Evolutionary conservation across 2,329 filamentous ascomycete species (phyloP), one percentile per base, ranked within the genome.

Genomic region (Fusarium xylarioides): DNA sequence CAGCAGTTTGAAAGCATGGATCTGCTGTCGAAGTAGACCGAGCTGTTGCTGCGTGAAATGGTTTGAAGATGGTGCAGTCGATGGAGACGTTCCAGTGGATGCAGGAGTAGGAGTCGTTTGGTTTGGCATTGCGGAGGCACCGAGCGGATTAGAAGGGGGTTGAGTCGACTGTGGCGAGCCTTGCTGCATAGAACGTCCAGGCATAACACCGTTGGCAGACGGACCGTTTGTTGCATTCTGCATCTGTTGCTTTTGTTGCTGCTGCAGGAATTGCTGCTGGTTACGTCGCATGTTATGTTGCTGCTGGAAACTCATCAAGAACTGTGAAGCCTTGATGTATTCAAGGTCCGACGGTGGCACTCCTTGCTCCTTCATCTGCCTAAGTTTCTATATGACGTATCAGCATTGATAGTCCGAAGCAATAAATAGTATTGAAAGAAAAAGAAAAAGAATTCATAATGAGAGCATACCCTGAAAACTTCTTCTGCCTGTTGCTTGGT

Each of bases 1-100:
- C 8, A 99, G 86, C 74, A 95, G 88, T 82, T 97, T 97, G 83
- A 98, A 98, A 0, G 95, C 95, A 76, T 92, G 88, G 56, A 98
- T 97, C 81, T 99, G 96, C 74, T 93, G 91, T 68, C 94, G 89
- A 15, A 99, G 85, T 47, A 93, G 90, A 30, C 88, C 87, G 50
- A 97, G 85, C 80, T 99, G 96, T 63, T 96, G 93, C 30, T 89
- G 88, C 18, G 91, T 91, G 80, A 97, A 95, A 69, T 91, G 91
- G 56, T 87, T 87, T 28, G 82, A 82, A n/a, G 82, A 74, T 55
- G 76, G 69, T 57, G 76, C 68, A n/a, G 75, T 73, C 68, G 77
- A 74, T 52, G 81, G 53, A 68, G 80, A 70, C 57, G 76, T 63
- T 63, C 81, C 80, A n/a, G 79, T 80, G 19, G 80, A 70, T 30